Evolutionary conservation across 345 rosid genomes (phyloP).

Genomic region (Dovyalis caffra): DNA sequence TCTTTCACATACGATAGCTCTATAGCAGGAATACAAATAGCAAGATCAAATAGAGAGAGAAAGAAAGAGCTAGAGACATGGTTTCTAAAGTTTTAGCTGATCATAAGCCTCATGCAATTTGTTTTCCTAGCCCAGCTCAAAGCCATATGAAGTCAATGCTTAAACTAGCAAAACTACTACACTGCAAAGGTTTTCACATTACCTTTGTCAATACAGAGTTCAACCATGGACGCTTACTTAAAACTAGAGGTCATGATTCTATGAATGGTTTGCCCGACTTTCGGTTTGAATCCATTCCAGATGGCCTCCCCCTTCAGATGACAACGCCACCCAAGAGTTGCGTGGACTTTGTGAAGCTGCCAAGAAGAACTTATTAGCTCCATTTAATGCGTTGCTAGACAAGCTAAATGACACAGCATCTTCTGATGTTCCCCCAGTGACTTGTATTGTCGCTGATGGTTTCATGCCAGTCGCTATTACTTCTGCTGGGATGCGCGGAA

Average conservation of each 20-base stretch:
- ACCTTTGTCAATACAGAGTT: constrained; percentile 12
- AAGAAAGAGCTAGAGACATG: not conserved
- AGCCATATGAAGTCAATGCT: constrained; percentile 14
- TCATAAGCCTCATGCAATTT: constrained; percentile 3
- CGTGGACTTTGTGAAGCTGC: not conserved
- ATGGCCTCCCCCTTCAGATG: not conserved
- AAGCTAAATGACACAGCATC: not conserved
- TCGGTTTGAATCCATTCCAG: not conserved
- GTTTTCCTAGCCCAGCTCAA: constrained; percentile 1
- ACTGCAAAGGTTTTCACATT: not conserved
- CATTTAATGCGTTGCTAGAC: not conserved
- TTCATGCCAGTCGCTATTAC: not conserved
- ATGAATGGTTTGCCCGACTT: not conserved
- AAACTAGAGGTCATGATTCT: not conserved
- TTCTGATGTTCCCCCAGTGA: not conserved
- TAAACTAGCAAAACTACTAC: constrained; percentile 18
- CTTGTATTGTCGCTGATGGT: constrained; percentile 4
- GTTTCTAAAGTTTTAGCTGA: not conserved
- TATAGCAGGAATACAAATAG: too few relatives aligned
- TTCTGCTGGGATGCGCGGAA: not conserved
- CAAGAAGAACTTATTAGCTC: not conserved
- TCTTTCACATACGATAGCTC: too few relatives aligned
- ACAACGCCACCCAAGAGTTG: not conserved
- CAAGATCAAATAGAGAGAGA: too few relatives aligned
- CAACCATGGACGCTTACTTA: not conserved